Percentiles rank a stretch among this genome's conserved stretches.
These are phyloP conservation scores for Phalaenopsis equestris DNA, from an alignment of 106 monocot species.

Conservation along the genomic window DNA sequence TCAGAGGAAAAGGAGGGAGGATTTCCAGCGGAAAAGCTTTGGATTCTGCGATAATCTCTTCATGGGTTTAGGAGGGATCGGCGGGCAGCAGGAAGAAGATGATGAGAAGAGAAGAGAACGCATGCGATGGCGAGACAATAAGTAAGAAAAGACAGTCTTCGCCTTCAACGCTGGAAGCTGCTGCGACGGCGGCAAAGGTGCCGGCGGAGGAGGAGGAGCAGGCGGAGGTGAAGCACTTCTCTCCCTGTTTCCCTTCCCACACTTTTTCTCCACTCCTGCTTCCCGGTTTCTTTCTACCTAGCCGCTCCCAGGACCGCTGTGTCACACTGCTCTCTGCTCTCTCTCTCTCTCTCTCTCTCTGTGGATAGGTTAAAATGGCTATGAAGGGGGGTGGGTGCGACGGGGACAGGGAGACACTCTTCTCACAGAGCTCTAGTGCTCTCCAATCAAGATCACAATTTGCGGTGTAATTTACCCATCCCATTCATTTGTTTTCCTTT, in stretches of 20 bases:
- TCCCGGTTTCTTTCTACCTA: neutral
- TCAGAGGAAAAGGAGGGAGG: neutral
- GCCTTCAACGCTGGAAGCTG: neutral
- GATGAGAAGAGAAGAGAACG: neutral
- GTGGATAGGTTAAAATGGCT: neutral
- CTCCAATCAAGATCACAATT: neutral
- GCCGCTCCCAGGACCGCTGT: neutral
- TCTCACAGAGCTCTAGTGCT: neutral
- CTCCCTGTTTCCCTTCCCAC: neutral
- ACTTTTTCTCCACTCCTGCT: neutral
- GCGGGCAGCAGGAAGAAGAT: neutral
- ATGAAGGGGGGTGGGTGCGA: neutral
- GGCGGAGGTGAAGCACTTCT: neutral
- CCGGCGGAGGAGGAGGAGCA: neutral
- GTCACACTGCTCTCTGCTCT: neutral
- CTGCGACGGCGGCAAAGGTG: neutral
- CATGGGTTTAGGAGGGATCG: neutral
- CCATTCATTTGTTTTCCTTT: neutral
- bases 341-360: neutral
- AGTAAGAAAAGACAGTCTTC: neutral
- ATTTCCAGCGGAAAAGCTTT: slow-evolving; percentile 4
- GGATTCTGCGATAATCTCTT: slow-evolving; percentile 1
- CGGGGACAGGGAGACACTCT: neutral
- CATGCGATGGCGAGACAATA: neutral
- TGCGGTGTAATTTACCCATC: neutral